A percentile compares a stretch with the other conserved stretches of the same genome.
Conservation (phyloP, 2,329 filamentous ascomycete species). For the Verticillium nonalfalfae region DNA sequence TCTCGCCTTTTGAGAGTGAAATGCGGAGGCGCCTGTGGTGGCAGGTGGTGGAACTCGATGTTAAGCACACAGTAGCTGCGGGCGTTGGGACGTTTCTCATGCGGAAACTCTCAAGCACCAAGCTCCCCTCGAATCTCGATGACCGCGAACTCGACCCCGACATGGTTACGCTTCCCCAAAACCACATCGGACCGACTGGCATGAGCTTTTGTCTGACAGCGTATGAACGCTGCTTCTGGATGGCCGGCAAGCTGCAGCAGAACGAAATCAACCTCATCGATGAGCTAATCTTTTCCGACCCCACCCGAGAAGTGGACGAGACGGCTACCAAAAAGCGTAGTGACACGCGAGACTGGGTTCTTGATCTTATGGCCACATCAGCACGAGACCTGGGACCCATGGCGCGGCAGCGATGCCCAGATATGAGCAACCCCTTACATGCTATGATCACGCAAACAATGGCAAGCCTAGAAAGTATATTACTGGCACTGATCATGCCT, state of each 20-base stretch:
- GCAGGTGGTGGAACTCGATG: constrained; percentile 16
- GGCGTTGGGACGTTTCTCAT: constrained; percentile 5
- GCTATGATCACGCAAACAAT: not conserved
- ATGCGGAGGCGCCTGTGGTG: constrained; percentile 21
- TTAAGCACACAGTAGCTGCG: constrained; percentile 4
- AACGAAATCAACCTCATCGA: too few relatives aligned
- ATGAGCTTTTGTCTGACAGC: constrained; percentile 34
- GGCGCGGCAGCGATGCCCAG: not conserved
- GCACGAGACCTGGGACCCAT: not conserved
- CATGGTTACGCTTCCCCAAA: constrained; percentile 37
- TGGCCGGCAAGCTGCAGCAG: too few relatives aligned
- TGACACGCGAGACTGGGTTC: not conserved
- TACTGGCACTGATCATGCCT: constrained; percentile 15
- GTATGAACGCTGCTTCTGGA: not conserved
- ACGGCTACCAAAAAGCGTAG: not conserved
- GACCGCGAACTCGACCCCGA: constrained; percentile 45
- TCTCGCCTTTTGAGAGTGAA: constrained; percentile 17
- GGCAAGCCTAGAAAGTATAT: not conserved
- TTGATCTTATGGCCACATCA: not conserved
- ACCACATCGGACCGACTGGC: constrained; percentile 45
- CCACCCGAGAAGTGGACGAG: not conserved
- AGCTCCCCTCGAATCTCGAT: constrained; percentile 49
- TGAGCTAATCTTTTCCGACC: not conserved
- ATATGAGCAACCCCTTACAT: not conserved
- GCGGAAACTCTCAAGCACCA: constrained; percentile 25